Evolutionary conservation across 306 rosid genomes (phyloP), one percentile per base, ranked within the genome.

Genomic region (Vigna mungo): DNA sequence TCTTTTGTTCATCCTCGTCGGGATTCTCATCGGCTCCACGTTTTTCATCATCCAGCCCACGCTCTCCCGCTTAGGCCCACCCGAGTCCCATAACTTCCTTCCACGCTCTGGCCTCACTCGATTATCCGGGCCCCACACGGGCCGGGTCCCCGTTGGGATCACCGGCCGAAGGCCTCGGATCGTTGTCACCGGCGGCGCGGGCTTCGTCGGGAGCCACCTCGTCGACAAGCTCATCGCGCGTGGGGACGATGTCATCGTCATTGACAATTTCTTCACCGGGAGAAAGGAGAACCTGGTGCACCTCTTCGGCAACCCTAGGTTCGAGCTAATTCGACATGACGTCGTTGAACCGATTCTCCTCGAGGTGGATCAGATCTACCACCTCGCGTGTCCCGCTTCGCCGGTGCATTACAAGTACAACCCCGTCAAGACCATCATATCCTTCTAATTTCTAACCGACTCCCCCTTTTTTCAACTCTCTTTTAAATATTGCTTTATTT

Each of bases 281-380:
- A 83, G 97, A 78, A 93, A 93, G 74, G 88, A 85, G 27, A 93
- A 93, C 65, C 67, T 93, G 69, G 97, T 86, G 2, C 97, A 93
- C 41, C 86, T 90, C 56, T 87, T 93, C 55, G 88, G 90, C 32
- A 88, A 93, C 66, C 94, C 98, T 2, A 77, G 88, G 52, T 93
- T 93, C 62, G 98, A 93, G 91, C 91, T 93, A 5, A 91, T 93
- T 79, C 90, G 98, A 0, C 98, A 93, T 55, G 98, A 93, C 66
- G 98, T 91, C 44, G 96, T 93, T 15, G 98, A 91, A 65, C 98
- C 98, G 11, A 88, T 93, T 54, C 90, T 93, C 16, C 54, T 93
- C 69, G 98, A 93, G 89, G 97, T 90, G 9, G 98, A 93, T 86
- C 97, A 93, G 97, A 91, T 93, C 93, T 93, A 93, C 75, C 98